phyloP scores from a whole-genome alignment of 495 filamentous ascomycete genomes.

The Choiromyces venosus region DNA sequence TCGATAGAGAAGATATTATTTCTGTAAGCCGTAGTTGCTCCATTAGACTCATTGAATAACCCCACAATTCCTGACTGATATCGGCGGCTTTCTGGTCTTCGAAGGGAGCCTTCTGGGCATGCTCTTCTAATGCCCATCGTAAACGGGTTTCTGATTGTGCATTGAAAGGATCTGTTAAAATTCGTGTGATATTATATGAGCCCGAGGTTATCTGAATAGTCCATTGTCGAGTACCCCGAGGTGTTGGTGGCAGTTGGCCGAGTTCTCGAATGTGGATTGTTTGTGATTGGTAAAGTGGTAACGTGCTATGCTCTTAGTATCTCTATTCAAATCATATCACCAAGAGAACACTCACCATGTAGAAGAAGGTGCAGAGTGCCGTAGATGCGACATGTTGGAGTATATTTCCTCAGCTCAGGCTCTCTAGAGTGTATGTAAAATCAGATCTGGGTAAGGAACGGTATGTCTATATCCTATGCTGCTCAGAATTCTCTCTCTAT shows the following conservation, averaged over 20 bases:
- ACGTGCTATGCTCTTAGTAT: neutral
- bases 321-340: neutral
- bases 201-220: slow-evolving; percentile 20
- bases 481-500: neutral
- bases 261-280: slow-evolving; percentile 25
- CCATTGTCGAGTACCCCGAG: slow-evolving; percentile 17
- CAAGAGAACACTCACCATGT: neutral
- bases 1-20: slow-evolving; percentile 9
- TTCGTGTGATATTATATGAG: slow-evolving; percentile 7
- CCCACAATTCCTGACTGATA: slow-evolving; percentile 11
- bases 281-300: slow-evolving; percentile 3
- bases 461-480: neutral
- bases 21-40: slow-evolving; percentile 25
- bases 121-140: slow-evolving; percentile 24
- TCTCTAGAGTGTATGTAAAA: neutral
- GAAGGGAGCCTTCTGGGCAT: slow-evolving; percentile 21
- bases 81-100: slow-evolving; percentile 8
- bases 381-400: neutral
- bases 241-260: slow-evolving; percentile 5
- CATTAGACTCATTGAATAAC: slow-evolving; percentile 16
- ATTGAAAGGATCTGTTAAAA: slow-evolving; percentile 19
- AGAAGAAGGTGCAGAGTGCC: neutral
- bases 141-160: slow-evolving; percentile 11
- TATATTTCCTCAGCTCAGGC: neutral
- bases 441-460: neutral